phyloP scores from a whole-genome alignment of 495 filamentous ascomycete genomes.

The Aspergillus ostianus region DNA sequence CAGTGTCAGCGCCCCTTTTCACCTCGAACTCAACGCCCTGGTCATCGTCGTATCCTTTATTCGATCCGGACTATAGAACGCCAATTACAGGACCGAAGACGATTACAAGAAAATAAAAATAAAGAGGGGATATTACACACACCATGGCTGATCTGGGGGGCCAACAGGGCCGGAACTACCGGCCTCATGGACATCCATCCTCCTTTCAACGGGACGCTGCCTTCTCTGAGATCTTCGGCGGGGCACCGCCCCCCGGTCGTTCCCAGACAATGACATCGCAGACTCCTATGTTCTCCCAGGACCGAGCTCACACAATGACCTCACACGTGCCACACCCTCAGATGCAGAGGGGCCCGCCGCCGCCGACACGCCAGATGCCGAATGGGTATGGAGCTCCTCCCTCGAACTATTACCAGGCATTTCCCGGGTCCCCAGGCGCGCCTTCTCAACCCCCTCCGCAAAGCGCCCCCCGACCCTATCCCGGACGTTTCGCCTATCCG shows the following conservation, averaged over 20 bases:
- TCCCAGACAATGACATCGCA: slow-evolving; percentile 84
- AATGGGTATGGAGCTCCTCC: slow-evolving; percentile 46
- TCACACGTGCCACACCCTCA: slow-evolving; percentile 55
- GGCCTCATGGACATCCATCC: slow-evolving; percentile 66
- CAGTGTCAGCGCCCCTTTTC: slow-evolving; percentile 9
- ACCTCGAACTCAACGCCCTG: slow-evolving; percentile 1
- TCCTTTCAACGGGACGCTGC: slow-evolving; percentile 87
- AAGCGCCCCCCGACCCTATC: slow-evolving; percentile 61
- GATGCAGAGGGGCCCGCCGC: slow-evolving; percentile 47
- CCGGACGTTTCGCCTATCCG: slow-evolving; percentile 60
- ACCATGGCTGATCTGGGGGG: slow-evolving; percentile 81
- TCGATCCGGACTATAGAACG: neutral
- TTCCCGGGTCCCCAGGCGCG: slow-evolving; percentile 53
- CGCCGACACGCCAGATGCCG: slow-evolving; percentile 60
- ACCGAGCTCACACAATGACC: slow-evolving; percentile 85
- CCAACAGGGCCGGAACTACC: slow-evolving; percentile 70
- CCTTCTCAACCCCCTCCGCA: slow-evolving; percentile 62
- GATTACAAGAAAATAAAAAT: neutral
- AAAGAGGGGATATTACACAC: slow-evolving; percentile 11
- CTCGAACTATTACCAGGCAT: slow-evolving; percentile 46
- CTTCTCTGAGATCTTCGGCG: slow-evolving; percentile 94
- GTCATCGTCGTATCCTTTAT: slow-evolving; percentile 4
- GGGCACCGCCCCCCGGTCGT: slow-evolving; percentile 78
- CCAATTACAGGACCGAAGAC: neutral
- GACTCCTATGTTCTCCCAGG: slow-evolving; percentile 54